Evolutionary conservation across 129 eudicot species (phyloP).

Genomic region (Arctium lappa): DNA sequence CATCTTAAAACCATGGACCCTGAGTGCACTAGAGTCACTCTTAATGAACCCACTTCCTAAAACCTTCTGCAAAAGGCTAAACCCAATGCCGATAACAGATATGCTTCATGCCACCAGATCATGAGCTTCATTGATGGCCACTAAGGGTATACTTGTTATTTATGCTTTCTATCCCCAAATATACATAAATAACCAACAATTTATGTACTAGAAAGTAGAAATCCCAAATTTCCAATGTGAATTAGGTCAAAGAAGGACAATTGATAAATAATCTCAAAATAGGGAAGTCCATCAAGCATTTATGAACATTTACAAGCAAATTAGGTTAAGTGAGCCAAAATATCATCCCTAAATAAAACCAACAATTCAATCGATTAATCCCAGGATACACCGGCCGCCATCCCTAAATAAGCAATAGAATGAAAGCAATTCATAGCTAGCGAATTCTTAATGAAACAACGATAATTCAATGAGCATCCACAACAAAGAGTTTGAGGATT

Average conservation of each 20-base stretch:
- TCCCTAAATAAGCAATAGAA: neutral
- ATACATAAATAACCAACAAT: neutral
- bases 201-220: neutral
- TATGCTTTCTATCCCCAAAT: slow-evolving; percentile 10
- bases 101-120: neutral
- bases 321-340: neutral
- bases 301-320: neutral
- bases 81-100: neutral
- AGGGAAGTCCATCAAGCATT: neutral
- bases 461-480: neutral
- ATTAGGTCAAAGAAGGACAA: slow-evolving; percentile 8
- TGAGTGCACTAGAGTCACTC: neutral
- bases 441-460: neutral
- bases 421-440: neutral
- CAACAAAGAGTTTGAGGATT: neutral
- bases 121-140: neutral
- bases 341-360: neutral
- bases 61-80: neutral
- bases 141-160: neutral
- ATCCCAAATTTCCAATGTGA: slow-evolving; percentile 2
- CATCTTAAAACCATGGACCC: neutral
- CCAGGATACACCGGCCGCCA: neutral
- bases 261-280: neutral
- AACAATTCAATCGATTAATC: neutral
- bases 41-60: neutral